A percentile compares a stretch with the other conserved stretches of the same genome.
These are phyloP conservation scores for Dictyostelium intermedium DNA, from an alignment of 78 protist genomes.

Conservation along the genomic window DNA sequence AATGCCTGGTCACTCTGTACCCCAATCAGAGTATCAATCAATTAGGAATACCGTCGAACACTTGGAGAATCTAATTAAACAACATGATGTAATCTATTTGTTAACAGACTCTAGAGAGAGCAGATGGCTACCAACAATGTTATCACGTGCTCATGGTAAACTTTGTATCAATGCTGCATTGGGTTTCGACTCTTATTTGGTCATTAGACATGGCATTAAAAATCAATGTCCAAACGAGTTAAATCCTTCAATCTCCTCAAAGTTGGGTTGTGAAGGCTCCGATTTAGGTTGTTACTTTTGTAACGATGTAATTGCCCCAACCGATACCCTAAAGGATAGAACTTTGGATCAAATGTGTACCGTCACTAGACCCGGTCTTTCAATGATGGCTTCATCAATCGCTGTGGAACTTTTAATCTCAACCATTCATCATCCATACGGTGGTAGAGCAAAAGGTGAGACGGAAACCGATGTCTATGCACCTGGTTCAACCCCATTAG, in stretches of 20 bases:
- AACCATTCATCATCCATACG: conserved; percentile 90
- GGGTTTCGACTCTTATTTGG: conserved; percentile 96
- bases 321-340: conserved; percentile 91
- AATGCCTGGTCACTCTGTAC: conserved; percentile 98
- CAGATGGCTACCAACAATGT: conserved; percentile 97
- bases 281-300: conserved; percentile 98
- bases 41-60: neutral
- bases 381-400: conserved; percentile 90
- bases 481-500: conserved; percentile 20
- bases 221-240: neutral
- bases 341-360: conserved; percentile 99
- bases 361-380: conserved; percentile 97
- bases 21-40: neutral
- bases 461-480: conserved; percentile 12
- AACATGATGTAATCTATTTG: conserved; percentile 95
- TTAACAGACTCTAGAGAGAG: conserved; percentile 98
- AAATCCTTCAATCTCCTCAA: neutral
- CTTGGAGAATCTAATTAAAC: conserved; percentile 77
- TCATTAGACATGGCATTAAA: conserved; percentile 96
- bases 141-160: conserved; percentile 77
- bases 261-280: neutral
- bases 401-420: conserved; percentile 95
- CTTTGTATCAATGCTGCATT: conserved; percentile 94
- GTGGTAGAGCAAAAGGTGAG: conserved; percentile 64
- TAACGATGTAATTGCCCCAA: conserved; percentile 97